phyloP scores from a whole-genome alignment of 2,329 filamentous ascomycete species.

The Purpureocillium lavendulum region DNA sequence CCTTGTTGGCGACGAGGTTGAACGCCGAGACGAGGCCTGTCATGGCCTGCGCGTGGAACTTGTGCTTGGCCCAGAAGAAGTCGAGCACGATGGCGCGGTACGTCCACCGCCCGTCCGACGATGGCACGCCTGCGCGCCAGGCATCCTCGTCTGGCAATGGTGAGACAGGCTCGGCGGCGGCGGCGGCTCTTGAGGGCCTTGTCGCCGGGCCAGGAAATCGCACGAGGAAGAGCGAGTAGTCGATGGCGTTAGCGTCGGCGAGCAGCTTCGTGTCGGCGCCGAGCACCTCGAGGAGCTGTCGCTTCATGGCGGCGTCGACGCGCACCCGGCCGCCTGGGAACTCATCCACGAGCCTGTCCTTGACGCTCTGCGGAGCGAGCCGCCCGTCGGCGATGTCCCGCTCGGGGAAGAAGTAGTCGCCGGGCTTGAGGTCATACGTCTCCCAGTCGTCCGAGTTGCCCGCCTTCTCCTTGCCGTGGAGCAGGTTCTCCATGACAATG shows the following conservation, averaged over 20 bases:
- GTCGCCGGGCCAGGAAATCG: conserved; percentile 24
- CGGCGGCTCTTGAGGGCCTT: no score
- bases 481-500: conserved; percentile 70
- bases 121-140: conserved; percentile 56
- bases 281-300: conserved; percentile 45
- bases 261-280: conserved; percentile 56
- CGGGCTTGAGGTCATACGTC: conserved; percentile 67
- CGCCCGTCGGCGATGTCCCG: conserved; percentile 58
- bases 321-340: conserved; percentile 55
- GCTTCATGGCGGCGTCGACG: conserved; percentile 45
- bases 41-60: conserved; percentile 55
- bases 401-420: conserved; percentile 68
- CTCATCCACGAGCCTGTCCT: conserved; percentile 56
- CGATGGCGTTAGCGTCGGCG: conserved; percentile 55
- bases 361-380: conserved; percentile 55
- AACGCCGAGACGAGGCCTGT: conserved; percentile 56
- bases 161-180: background rate
- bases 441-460: conserved; percentile 46
- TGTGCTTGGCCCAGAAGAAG: conserved; percentile 74
- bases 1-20: conserved; percentile 54
- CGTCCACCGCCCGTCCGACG: conserved; percentile 54
- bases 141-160: background rate
- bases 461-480: conserved; percentile 48
- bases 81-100: conserved; percentile 63
- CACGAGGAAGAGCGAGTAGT: conserved; percentile 68